Conservation (phyloP, 2,329 filamentous ascomycete species). For the Leptographium radiaticola region DNA sequence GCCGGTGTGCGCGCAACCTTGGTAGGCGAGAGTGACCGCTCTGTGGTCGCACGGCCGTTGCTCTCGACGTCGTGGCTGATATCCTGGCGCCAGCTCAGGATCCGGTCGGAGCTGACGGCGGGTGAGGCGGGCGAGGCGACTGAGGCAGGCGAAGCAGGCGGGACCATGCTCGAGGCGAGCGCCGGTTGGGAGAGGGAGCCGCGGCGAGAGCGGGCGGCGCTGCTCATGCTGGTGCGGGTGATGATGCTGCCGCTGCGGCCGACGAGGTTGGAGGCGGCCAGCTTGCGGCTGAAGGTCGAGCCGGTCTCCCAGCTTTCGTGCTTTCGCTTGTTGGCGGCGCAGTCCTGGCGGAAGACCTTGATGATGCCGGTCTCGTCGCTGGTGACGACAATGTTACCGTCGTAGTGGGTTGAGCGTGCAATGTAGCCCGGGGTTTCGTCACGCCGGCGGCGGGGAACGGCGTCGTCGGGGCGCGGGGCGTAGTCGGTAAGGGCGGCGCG, state of each 20-base stretch:
- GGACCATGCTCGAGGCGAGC: background rate
- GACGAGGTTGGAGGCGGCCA: slow-evolving; percentile 45
- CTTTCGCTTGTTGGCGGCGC: slow-evolving; percentile 66
- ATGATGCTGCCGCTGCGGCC: slow-evolving; percentile 43
- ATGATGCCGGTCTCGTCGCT: slow-evolving; percentile 80
- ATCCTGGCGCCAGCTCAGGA: slow-evolving; percentile 74
- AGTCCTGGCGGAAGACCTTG: slow-evolving; percentile 93
- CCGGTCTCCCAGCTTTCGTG: slow-evolving; percentile 66
- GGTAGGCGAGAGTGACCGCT: slow-evolving; percentile 42
- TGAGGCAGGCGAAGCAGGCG: background rate
- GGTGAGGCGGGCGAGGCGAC: slow-evolving; percentile 2
- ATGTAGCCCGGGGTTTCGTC: slow-evolving; percentile 68
- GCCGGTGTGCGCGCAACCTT: slow-evolving; percentile 27
- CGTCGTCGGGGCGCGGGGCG: slow-evolving; percentile 1
- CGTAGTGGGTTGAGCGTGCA: slow-evolving; percentile 59
- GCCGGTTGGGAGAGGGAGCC: slow-evolving; percentile 36
- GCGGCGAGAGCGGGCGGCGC: slow-evolving; percentile 34
- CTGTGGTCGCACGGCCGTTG: slow-evolving; percentile 27
- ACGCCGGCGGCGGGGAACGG: slow-evolving; percentile 20
- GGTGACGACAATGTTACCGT: slow-evolving; percentile 85
- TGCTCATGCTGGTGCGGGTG: slow-evolving; percentile 37
- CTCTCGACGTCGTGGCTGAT: slow-evolving; percentile 50
- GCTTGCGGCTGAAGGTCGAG: slow-evolving; percentile 60
- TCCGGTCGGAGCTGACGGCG: slow-evolving; percentile 50
- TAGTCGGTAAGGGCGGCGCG: slow-evolving; percentile 14